A percentile compares a stretch with the other conserved stretches of the same genome.
Conservation (phyloP, 2,329 filamentous ascomycete genomes). For the Nemania sp. region DNA sequence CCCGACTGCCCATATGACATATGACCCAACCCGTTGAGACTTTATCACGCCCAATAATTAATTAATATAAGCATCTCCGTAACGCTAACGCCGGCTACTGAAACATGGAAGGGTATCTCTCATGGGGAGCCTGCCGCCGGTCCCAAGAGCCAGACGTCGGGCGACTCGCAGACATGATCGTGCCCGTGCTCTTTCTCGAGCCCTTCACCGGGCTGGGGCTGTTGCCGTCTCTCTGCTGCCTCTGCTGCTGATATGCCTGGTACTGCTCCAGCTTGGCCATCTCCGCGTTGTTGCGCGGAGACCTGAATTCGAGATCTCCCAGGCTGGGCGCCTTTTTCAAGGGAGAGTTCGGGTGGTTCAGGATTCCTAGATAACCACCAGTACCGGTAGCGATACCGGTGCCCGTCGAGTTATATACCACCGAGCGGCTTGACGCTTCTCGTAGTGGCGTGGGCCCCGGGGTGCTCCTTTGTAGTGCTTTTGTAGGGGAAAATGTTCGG, state of each 20-base stretch:
- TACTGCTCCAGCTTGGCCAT: conserved; percentile 63
- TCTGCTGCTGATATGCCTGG: conserved; percentile 35
- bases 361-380: conserved; percentile 81
- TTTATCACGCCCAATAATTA: too few relatives aligned
- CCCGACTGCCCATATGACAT: not conserved
- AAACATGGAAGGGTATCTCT: conserved; percentile 44
- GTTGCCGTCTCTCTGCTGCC: conserved; percentile 36
- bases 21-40: too few relatives aligned
- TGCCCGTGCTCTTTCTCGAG: conserved; percentile 38
- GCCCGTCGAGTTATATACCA: conserved; percentile 31
- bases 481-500: conserved; percentile 60
- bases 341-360: conserved; percentile 79
- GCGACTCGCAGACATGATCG: conserved; percentile 25
- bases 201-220: conserved; percentile 39
- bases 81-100: conserved; percentile 25
- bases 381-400: conserved; percentile 37
- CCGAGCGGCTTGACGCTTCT: conserved; percentile 30
- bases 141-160: conserved; percentile 30
- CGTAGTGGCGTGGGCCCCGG: conserved; percentile 58
- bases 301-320: conserved; percentile 55
- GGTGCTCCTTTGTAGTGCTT: conserved; percentile 74
- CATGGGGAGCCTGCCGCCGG: conserved; percentile 32
- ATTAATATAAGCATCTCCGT: conserved; percentile 2
- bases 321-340: conserved; percentile 75
- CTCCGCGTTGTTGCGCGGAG: conserved; percentile 64